Evolutionary conservation across 495 filamentous ascomycete species (phyloP), one percentile per base, ranked within the genome.

Genomic region (Gamarada debralockiae): DNA sequence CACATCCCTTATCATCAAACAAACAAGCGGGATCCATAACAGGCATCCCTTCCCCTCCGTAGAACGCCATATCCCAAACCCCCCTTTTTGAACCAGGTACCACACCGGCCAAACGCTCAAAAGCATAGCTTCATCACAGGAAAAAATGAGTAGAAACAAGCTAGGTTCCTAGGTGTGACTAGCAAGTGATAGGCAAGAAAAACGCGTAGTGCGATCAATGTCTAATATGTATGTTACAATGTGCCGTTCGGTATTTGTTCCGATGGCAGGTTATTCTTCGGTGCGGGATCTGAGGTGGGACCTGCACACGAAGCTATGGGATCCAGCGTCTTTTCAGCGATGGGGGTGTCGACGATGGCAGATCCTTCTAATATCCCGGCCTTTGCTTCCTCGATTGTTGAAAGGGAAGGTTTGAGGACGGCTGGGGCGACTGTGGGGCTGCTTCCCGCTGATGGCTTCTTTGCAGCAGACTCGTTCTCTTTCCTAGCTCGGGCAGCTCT

Each of bases 401-500:
- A 52, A 10, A 54, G 40, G 17, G 40, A 48, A n/a, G 55, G 22
- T 20, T 60, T 60, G n/a, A 60, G 18, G 6, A 49, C 37, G 17
- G 49, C 49, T 14, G 52, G 31, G 2, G 58, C 12, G 22, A 48
- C 42, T 7, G 50, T 58, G 17, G 57, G 56, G 33, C 53, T 59
- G 22, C 33, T 59, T 14, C 52, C 54, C 0, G 37, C 29, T 7
- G 49, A 50, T 10, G 42, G 12, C 41, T 61, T 64, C 21, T 51
- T 55, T 13, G 46, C n/a, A 14, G 15, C 31, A 15, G 51, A 52
- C 3, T 51, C 34, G 24, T 69, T 67, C 42, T 70, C 73, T 37
- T 74, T 75, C 61, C 69, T 77, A 52, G 75, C 66, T 29, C 27
- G 4, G 55, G 73, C 79, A 49, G 76, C 78, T 43, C 69, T 78